Conservation (phyloP, 1,139 yeast species). For the Yamadazyma spencermartinsiae region DNA sequence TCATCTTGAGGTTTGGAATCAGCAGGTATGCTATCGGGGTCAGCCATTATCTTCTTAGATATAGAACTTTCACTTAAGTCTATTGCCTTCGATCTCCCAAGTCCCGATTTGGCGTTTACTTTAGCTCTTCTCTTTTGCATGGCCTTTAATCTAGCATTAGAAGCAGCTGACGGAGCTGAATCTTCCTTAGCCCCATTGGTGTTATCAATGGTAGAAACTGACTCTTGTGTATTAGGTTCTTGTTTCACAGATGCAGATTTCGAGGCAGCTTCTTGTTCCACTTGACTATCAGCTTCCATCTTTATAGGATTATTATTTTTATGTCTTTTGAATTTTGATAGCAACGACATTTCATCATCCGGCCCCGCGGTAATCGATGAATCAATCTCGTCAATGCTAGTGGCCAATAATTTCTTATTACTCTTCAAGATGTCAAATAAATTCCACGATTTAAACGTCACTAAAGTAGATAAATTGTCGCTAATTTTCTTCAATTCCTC, state of each 20-base stretch:
- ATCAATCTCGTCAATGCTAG: slow-evolving; percentile 54
- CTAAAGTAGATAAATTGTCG: slow-evolving; percentile 48
- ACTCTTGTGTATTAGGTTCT: slow-evolving; percentile 7
- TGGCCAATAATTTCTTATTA: slow-evolving; percentile 71
- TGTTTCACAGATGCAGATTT: slow-evolving; percentile 12
- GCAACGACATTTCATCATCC: slow-evolving; percentile 27
- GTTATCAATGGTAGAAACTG: slow-evolving; percentile 9
- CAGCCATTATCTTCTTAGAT: slow-evolving; percentile 55
- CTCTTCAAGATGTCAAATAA: slow-evolving; percentile 63
- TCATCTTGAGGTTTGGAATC: slow-evolving; percentile 17
- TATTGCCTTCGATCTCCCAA: slow-evolving; percentile 55
- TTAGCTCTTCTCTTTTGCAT: slow-evolving; percentile 93
- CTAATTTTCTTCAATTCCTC: slow-evolving; percentile 49
- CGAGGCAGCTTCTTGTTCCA: slow-evolving; percentile 4
- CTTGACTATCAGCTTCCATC: slow-evolving; percentile 14
- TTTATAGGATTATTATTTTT: slow-evolving; percentile 24
- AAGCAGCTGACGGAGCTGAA: slow-evolving; percentile 23
- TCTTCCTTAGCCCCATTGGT: slow-evolving; percentile 17
- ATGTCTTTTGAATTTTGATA: slow-evolving; percentile 39
- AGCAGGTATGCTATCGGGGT: slow-evolving; percentile 22
- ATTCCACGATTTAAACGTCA: slow-evolving; percentile 64
- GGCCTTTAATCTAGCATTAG: slow-evolving; percentile 84
- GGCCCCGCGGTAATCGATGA: slow-evolving; percentile 14
- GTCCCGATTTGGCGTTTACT: slow-evolving; percentile 65
- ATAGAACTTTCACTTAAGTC: slow-evolving; percentile 81